These are phyloP conservation scores for Spatholobus suberectus DNA, from an alignment of 306 rosid species.

Conservation along the genomic window DNA sequence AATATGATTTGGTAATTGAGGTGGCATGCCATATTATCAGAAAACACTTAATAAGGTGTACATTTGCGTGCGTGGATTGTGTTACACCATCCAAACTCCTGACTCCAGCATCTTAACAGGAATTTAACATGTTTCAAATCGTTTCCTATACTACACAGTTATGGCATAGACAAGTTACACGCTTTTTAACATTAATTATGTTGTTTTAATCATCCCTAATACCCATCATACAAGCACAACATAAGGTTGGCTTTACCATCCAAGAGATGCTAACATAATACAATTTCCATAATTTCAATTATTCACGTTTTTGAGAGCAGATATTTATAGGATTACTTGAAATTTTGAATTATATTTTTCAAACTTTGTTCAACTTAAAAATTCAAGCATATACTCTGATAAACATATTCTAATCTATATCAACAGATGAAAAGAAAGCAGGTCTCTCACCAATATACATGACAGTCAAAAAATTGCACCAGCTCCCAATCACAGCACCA, in stretches of 20 bases:
- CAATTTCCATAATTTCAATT: conserved; percentile 9
- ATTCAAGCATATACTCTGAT: background rate
- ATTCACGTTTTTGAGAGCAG: background rate
- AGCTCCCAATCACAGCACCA: conserved; percentile 87
- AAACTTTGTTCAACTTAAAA: background rate
- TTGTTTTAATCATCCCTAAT: background rate
- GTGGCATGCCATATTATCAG: background rate
- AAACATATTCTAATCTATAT: conserved; percentile 11
- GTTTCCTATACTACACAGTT: background rate
- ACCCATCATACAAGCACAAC: background rate
- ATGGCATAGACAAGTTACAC: background rate
- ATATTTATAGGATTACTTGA: background rate
- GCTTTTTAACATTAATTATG: background rate
- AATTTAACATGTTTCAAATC: background rate
- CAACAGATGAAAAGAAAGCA: conserved; percentile 18
- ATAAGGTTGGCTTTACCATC: background rate
- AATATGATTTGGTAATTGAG: background rate
- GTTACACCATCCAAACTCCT: conserved; percentile 16
- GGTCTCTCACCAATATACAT: conserved; percentile 78
- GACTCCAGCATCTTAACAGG: background rate
- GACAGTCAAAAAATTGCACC: conserved; percentile 92
- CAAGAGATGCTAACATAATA: conserved; percentile 1
- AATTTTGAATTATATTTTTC: background rate
- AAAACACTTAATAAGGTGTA: background rate
- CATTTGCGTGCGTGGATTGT: background rate